Percentiles rank a stretch among this genome's conserved stretches.
These are phyloP conservation scores for Diaporthe citri DNA, from an alignment of 2,329 filamentous ascomycete species.

Conservation along the genomic window DNA sequence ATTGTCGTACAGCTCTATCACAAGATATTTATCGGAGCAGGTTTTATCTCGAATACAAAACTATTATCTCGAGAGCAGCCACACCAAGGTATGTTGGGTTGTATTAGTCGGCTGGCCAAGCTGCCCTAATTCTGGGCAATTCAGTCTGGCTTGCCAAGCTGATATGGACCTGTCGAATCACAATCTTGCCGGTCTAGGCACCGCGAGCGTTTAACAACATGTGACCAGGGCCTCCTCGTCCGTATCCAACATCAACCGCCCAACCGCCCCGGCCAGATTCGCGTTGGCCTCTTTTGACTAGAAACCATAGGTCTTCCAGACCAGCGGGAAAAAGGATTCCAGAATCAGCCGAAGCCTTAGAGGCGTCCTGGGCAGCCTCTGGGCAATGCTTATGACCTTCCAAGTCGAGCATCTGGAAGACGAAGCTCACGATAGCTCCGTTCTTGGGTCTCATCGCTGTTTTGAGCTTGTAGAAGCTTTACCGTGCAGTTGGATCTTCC, in stretches of 20 bases:
- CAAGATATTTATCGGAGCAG: background rate
- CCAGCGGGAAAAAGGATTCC: background rate
- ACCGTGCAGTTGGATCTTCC: background rate
- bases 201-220: background rate
- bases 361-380: conserved; percentile 7
- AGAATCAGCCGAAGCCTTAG: background rate
- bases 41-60: background rate
- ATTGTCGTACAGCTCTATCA: background rate
- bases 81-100: background rate
- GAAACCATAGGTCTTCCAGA: background rate
- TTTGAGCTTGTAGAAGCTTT: background rate
- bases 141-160: conserved; percentile 16
- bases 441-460: conserved; percentile 4
- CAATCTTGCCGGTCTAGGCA: conserved; percentile 2
- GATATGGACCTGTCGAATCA: conserved; percentile 23
- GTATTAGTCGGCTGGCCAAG: conserved; percentile 9
- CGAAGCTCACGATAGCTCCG: background rate
- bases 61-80: background rate
- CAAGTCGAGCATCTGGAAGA: conserved; percentile 23
- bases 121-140: background rate
- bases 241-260: background rate
- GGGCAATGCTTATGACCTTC: conserved; percentile 23
- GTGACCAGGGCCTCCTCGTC: conserved; percentile 9
- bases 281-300: background rate
- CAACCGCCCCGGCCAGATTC: background rate